These are phyloP conservation scores for Wickerhamomyces bisporus DNA, from an alignment of 805 yeast species.

Conservation along the genomic window DNA sequence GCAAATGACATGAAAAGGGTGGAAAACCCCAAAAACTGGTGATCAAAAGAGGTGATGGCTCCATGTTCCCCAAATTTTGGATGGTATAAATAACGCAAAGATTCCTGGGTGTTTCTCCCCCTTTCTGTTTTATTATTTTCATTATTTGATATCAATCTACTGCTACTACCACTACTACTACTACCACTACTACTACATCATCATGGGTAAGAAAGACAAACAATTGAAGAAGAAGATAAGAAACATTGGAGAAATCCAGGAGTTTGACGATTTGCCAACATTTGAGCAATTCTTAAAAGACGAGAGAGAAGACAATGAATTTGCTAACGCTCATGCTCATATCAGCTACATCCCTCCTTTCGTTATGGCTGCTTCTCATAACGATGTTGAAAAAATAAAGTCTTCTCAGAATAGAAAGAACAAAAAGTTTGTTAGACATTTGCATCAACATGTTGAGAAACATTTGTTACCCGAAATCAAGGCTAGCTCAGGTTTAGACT, in stretches of 20 bases:
- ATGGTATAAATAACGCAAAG: background rate
- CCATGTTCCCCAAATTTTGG: background rate
- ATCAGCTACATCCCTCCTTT: conserved; percentile 71
- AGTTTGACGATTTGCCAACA: conserved; percentile 56
- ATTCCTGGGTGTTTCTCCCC: too few relatives aligned
- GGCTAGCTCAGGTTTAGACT: conserved; percentile 49
- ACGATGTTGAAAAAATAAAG: conserved; percentile 66
- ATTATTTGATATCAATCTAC: too few relatives aligned
- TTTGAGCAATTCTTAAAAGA: conserved; percentile 63
- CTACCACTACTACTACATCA: too few relatives aligned
- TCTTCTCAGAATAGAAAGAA: conserved; percentile 69
- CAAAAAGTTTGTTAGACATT: conserved; percentile 64
- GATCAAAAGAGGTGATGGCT: too few relatives aligned
- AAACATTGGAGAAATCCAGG: conserved; percentile 20
- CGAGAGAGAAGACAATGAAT: conserved; percentile 74
- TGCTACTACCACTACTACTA: too few relatives aligned
- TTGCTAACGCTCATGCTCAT: conserved; percentile 62
- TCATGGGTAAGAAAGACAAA: conserved; percentile 18
- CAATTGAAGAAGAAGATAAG: conserved; percentile 17
- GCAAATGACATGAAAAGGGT: too few relatives aligned
- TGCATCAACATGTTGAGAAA: conserved; percentile 70
- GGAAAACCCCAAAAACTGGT: too few relatives aligned
- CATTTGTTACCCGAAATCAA: conserved; percentile 65
- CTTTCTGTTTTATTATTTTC: too few relatives aligned
- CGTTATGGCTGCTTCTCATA: conserved; percentile 58